Conservation (phyloP, 1,284 basidiomycete genomes). For the Fomitiporia mediterranea region DNA sequence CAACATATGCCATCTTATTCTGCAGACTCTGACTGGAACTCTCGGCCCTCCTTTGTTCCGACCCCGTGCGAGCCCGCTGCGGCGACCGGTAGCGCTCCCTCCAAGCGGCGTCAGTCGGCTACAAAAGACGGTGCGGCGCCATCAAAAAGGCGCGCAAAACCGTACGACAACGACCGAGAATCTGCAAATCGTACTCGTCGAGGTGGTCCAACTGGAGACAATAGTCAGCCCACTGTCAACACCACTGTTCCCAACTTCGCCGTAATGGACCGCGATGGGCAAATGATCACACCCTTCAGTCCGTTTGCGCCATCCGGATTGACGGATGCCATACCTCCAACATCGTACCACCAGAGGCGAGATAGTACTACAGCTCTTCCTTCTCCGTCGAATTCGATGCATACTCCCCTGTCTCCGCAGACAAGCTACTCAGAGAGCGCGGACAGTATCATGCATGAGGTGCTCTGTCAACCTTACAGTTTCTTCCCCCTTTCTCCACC, state of each 20-base stretch:
- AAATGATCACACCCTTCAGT: slow-evolving; percentile 3
- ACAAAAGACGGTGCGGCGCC: slow-evolving; percentile 23
- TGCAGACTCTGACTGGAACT: slow-evolving; percentile 25
- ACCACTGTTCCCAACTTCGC: neutral
- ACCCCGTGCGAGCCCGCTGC: slow-evolving; percentile 39
- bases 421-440: slow-evolving; percentile 11
- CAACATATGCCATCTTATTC: slow-evolving; percentile 23
- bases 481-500: slow-evolving; percentile 21
- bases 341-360: neutral
- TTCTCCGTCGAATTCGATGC: slow-evolving; percentile 14
- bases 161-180: slow-evolving; percentile 42
- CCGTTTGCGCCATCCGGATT: slow-evolving; percentile 14
- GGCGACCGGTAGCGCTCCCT: slow-evolving; percentile 32
- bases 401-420: slow-evolving; percentile 12
- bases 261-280: neutral
- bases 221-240: slow-evolving; percentile 4
- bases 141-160: slow-evolving; percentile 47
- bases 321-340: slow-evolving; percentile 4
- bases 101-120: slow-evolving; percentile 40
- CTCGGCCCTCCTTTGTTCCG: slow-evolving; percentile 20
- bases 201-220: slow-evolving; percentile 1
- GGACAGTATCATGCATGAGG: slow-evolving; percentile 17
- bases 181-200: neutral
- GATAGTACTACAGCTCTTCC: slow-evolving; percentile 10
- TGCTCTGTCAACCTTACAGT: neutral